Percentiles rank a stretch among this genome's conserved stretches.
phyloP scores from a whole-genome alignment of 805 yeast species.

The Wickerhamiella domercqiae region DNA sequence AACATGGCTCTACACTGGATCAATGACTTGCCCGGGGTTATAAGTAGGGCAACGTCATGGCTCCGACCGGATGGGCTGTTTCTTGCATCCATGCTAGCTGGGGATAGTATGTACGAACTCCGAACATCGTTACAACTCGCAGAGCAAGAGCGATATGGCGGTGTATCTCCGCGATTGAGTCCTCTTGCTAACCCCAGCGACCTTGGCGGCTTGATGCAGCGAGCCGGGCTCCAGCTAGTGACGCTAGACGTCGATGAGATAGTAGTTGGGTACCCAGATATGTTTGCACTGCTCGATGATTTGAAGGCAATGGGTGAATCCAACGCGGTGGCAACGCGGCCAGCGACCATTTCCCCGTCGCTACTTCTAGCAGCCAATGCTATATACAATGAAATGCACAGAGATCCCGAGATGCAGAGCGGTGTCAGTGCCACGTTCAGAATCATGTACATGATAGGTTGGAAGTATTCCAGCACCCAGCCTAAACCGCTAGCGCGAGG shows the following conservation, averaged over 20 bases:
- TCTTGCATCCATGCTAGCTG: constrained; percentile 68
- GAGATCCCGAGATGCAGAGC: constrained; percentile 39
- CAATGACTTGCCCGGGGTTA: constrained; percentile 59
- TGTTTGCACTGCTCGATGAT: constrained; percentile 51
- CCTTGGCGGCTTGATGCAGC: constrained; percentile 54
- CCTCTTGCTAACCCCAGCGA: constrained; percentile 70
- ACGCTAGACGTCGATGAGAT: constrained; percentile 78
- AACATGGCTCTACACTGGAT: constrained; percentile 73
- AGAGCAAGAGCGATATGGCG: constrained; percentile 64
- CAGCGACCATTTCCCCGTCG: constrained; percentile 38
- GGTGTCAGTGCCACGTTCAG: constrained; percentile 64
- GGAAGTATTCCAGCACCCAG: constrained; percentile 60
- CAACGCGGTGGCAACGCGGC: constrained; percentile 38
- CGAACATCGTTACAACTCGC: constrained; percentile 70
- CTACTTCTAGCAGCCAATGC: constrained; percentile 61
- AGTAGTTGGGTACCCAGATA: constrained; percentile 62
- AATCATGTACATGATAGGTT: constrained; percentile 72
- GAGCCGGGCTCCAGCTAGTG: constrained; percentile 63
- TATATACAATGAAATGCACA: constrained; percentile 57
- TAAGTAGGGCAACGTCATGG: constrained; percentile 39
- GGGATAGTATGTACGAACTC: constrained; percentile 71
- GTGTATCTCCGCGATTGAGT: constrained; percentile 65
- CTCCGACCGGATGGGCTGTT: constrained; percentile 70
- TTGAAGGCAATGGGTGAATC: constrained; percentile 74
- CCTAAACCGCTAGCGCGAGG: constrained; percentile 66